Evolutionary conservation across 2,329 filamentous ascomycete species (phyloP).

Genomic region (Aspergillus carbonarius): DNA sequence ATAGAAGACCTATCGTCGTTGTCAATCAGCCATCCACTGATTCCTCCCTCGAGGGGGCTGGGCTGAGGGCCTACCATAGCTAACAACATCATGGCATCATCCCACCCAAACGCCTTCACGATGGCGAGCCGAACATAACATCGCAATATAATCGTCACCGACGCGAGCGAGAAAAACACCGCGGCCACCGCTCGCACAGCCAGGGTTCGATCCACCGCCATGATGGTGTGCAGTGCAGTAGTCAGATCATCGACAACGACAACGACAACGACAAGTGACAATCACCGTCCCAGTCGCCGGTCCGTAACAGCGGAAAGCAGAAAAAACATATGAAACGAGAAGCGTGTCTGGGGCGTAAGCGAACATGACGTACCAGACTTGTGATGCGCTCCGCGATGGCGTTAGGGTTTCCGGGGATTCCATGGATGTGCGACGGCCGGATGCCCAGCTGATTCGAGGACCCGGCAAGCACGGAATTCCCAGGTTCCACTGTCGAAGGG

Average conservation of each 20-base stretch:
- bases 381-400: neutral
- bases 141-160: conserved; percentile 38
- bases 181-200: conserved; percentile 26
- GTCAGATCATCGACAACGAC: too few relatives aligned
- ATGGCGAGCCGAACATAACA: conserved; percentile 43
- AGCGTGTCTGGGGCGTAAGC: neutral
- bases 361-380: neutral
- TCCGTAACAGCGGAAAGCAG: neutral
- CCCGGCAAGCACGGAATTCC: neutral
- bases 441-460: neutral
- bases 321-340: neutral
- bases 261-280: too few relatives aligned
- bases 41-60: neutral
- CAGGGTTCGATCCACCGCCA: conserved; percentile 13
- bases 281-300: too few relatives aligned
- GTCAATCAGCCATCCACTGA: neutral
- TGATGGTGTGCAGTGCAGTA: neutral
- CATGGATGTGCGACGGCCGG: neutral
- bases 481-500: neutral
- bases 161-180: conserved; percentile 42
- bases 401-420: neutral
- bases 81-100: conserved; percentile 34
- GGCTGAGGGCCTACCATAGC: conserved; percentile 28
- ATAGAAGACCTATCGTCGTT: conserved; percentile 10
- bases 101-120: conserved; percentile 40